Evolutionary conservation across 208 protist species (phyloP).

Genomic region (Crithidia fasciculata): DNA sequence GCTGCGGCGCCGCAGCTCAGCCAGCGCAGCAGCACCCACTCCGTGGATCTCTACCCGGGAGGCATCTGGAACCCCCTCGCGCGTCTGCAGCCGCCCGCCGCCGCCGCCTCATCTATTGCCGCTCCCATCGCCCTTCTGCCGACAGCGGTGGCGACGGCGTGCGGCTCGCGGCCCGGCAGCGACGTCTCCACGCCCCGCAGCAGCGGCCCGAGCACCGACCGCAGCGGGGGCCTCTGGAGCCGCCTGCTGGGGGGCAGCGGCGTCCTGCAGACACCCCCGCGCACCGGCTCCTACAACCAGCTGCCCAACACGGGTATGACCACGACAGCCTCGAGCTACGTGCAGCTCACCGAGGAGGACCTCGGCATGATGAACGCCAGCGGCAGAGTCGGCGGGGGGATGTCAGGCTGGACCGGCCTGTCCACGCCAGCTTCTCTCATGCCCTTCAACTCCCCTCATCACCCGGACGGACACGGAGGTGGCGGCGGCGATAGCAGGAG

Average conservation of each 20-base stretch:
- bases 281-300: neutral
- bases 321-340: constrained; percentile 28
- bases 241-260: constrained; percentile 23
- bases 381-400: neutral
- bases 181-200: constrained; percentile 27
- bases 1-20: neutral
- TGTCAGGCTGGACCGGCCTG: neutral
- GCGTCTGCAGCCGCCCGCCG: neutral
- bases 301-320: constrained; percentile 13
- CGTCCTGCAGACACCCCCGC: constrained; percentile 12
- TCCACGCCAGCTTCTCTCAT: constrained; percentile 5
- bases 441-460: neutral
- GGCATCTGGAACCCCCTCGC: constrained; percentile 30
- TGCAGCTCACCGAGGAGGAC: constrained; percentile 33
- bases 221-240: constrained; percentile 20
- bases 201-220: constrained; percentile 7
- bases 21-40: constrained; percentile 26
- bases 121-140: neutral
- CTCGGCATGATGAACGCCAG: constrained; percentile 17
- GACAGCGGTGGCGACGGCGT: neutral
- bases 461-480: neutral
- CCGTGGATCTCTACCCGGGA: constrained; percentile 30
- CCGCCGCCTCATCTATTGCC: neutral
- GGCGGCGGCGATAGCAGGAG: constrained; percentile 2
- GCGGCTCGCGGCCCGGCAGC: neutral